These are phyloP conservation scores for Schoenoplectus triqueter DNA, from an alignment of 202 grass and related monocot species.

Conservation along the genomic window DNA sequence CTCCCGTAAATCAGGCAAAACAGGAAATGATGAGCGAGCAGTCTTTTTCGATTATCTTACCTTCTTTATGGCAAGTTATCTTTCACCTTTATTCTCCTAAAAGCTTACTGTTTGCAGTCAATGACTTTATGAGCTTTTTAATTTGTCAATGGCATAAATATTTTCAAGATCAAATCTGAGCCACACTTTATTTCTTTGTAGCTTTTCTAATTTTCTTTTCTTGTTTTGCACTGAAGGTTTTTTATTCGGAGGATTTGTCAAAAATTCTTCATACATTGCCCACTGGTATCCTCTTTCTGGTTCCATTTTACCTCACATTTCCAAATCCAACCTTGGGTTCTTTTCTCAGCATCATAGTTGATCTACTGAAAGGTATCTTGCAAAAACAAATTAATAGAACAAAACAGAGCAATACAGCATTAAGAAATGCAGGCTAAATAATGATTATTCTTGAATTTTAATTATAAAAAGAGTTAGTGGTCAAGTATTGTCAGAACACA, in stretches of 20 bases:
- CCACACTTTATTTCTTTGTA: constrained; percentile 28
- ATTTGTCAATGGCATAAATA: background rate
- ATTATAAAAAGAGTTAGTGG: background rate
- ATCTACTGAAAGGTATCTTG: constrained; percentile 64
- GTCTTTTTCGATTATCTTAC: constrained; percentile 98
- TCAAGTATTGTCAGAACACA: background rate
- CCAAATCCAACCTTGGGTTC: constrained; percentile 57
- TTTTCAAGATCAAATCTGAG: background rate
- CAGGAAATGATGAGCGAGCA: constrained; percentile 51
- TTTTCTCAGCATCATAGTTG: constrained; percentile 54
- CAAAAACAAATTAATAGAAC: constrained; percentile 1
- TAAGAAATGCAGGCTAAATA: background rate
- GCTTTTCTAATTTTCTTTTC: constrained; percentile 37
- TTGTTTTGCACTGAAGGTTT: constrained; percentile 61
- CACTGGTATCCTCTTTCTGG: constrained; percentile 61
- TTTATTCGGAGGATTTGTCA: constrained; percentile 77
- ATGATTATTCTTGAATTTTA: background rate
- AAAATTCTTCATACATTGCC: constrained; percentile 80
- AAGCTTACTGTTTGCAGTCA: constrained; percentile 35
- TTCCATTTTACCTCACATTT: constrained; percentile 68
- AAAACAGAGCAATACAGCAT: background rate
- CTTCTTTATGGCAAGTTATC: constrained; percentile 83
- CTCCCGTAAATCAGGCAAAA: constrained; percentile 44
- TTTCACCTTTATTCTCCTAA: constrained; percentile 42
- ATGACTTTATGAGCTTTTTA: background rate